Conservation (phyloP, 78 protist species). For the Chrysochromulina parva region DNA sequence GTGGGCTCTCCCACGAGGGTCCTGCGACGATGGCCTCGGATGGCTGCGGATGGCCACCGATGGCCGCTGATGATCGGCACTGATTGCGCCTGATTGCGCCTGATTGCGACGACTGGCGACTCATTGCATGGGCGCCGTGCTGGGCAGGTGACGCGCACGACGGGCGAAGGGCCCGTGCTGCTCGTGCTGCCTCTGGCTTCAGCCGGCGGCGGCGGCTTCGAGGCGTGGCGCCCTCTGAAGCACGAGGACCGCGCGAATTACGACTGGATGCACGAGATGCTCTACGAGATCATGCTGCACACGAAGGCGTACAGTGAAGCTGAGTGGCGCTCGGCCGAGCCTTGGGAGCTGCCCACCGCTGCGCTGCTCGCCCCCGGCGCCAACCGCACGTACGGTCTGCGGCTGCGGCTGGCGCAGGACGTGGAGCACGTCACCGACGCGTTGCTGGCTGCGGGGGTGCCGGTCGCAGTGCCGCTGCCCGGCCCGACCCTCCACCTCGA, state of each 20-base stretch:
- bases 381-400: background rate
- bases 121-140: no score
- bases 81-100: no score
- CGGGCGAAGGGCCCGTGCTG: background rate
- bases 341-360: background rate
- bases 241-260: background rate
- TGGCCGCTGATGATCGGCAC: no score
- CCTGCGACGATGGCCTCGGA: no score
- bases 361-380: background rate
- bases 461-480: background rate
- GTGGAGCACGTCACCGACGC: background rate
- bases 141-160: background rate
- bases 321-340: background rate
- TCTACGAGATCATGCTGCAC: constrained; percentile 3
- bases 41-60: no score
- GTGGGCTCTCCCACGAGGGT: no score
- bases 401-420: background rate
- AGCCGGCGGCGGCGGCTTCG: background rate
- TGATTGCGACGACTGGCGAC: no score
- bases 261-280: background rate
- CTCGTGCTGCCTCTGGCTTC: background rate
- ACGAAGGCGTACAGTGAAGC: background rate
- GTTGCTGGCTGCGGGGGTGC: background rate
- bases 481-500: background rate
- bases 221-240: background rate